Conservation (phyloP, 805 yeast genomes). For the Clavispora carvajalis region DNA sequence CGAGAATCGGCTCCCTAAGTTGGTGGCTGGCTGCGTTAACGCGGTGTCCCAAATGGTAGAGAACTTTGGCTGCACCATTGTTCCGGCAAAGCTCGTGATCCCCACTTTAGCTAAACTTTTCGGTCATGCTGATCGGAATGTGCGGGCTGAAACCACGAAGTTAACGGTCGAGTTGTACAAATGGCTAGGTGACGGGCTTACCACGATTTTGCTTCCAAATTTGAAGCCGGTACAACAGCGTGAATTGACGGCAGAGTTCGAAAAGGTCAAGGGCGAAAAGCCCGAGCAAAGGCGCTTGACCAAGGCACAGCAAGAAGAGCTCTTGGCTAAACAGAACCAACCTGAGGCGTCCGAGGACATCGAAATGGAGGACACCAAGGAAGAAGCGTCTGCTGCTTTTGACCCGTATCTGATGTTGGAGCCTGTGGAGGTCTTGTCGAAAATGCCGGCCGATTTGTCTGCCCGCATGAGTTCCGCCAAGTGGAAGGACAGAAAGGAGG, state of each 20-base stretch:
- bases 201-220: conserved; percentile 54
- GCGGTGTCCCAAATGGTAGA: conserved; percentile 53
- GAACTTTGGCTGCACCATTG: conserved; percentile 58
- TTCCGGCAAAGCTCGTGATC: conserved; percentile 54
- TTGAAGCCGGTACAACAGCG: conserved; percentile 90
- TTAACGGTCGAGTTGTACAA: conserved; percentile 65
- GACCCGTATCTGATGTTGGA: conserved; percentile 72
- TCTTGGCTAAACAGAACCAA: conserved; percentile 18
- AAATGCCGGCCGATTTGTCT: conserved; percentile 60
- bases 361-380: conserved; percentile 29
- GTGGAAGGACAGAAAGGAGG: conserved; percentile 93
- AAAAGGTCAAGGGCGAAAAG: conserved; percentile 33
- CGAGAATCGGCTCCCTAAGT: conserved; percentile 65
- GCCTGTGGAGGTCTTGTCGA: conserved; percentile 60
- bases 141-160: conserved; percentile 70
- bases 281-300: conserved; percentile 55
- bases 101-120: conserved; percentile 62
- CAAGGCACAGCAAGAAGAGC: conserved; percentile 45
- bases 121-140: conserved; percentile 81
- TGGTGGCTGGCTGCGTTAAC: conserved; percentile 61
- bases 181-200: conserved; percentile 67
- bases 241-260: conserved; percentile 70
- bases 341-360: conserved; percentile 13
- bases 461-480: conserved; percentile 53
- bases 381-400: conserved; percentile 17